Evolutionary conservation across 257 asterid species (phyloP).

Genomic region (Lavandula angustifolia): DNA sequence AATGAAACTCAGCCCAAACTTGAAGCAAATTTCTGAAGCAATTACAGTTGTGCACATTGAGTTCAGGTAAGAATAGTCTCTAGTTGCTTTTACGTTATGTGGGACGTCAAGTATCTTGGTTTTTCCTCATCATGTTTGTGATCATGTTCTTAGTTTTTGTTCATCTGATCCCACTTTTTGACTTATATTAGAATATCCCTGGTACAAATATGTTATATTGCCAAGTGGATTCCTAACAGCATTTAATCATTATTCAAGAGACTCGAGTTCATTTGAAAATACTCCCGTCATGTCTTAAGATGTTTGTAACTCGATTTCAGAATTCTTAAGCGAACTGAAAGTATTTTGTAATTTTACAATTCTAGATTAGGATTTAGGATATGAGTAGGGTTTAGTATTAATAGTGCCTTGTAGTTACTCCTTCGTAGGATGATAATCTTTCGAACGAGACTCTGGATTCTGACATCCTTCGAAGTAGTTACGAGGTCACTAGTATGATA

Average conservation of each 20-base stretch:
- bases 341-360: no score
- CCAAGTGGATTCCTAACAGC: neutral
- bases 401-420: no score
- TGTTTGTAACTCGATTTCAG: neutral
- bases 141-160: neutral
- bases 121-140: conserved; percentile 2
- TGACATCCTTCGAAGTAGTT: no score
- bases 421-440: no score
- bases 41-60: conserved; percentile 54
- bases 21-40: conserved; percentile 58
- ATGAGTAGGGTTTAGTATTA: no score
- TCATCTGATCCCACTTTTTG: conserved; percentile 1
- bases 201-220: neutral
- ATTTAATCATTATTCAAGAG: neutral
- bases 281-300: neutral
- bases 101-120: conserved; percentile 16
- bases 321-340: neutral
- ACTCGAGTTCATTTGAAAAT: neutral
- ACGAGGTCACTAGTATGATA: no score
- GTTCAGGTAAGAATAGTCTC: conserved; percentile 52
- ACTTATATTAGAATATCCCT: neutral
- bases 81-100: conserved; percentile 4
- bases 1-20: conserved; percentile 69
- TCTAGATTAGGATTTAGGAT: no score
- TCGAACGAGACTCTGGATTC: no score